Percentiles rank a stretch among this genome's conserved stretches.
phyloP scores from a whole-genome alignment of 768 basidiomycete genomes.

The Ramaria rubella region DNA sequence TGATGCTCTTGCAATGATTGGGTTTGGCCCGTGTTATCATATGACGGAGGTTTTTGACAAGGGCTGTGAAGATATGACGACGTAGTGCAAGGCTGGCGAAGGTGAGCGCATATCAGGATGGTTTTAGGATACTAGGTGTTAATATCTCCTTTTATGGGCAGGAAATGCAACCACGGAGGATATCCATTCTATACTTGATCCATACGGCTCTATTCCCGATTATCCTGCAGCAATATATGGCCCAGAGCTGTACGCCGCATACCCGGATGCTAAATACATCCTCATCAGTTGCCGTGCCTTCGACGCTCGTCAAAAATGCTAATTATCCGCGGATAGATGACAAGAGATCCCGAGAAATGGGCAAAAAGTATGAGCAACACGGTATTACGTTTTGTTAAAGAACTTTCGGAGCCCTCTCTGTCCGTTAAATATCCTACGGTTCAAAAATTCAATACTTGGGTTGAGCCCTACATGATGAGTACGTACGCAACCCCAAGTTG shows the following conservation, averaged over 20 bases:
- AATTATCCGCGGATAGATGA: background rate
- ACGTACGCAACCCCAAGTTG: background rate
- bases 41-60: background rate
- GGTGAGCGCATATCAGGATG: background rate
- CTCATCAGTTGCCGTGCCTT: background rate
- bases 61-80: background rate
- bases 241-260: background rate
- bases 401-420: background rate
- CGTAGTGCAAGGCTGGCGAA: background rate
- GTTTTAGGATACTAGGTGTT: background rate
- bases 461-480: background rate
- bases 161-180: background rate
- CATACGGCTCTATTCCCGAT: background rate
- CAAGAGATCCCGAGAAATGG: slow-evolving; percentile 4
- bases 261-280: slow-evolving; percentile 9
- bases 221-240: background rate
- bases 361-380: slow-evolving; percentile 4
- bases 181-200: background rate
- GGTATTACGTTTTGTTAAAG: background rate
- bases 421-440: background rate
- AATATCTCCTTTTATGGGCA: background rate
- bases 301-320: background rate
- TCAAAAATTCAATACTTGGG: background rate
- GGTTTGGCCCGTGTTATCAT: slow-evolving; percentile 3
- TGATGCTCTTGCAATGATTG: background rate